Conservation (phyloP, 306 rosid species). For the Lagenaria siceraria region DNA sequence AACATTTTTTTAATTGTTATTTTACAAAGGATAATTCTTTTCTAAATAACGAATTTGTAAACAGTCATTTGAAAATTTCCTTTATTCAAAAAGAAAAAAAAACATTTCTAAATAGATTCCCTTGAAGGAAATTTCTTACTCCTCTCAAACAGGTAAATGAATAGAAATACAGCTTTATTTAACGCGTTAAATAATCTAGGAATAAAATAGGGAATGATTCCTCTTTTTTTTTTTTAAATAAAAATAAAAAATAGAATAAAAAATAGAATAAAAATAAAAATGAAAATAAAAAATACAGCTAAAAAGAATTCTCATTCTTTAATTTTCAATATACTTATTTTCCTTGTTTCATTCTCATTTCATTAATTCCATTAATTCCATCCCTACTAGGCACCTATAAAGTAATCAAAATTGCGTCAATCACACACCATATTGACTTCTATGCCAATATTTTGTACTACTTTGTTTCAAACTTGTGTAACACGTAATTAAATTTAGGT, state of each 20-base stretch:
- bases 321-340: background rate
- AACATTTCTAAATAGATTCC: background rate
- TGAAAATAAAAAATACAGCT: background rate
- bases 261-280: background rate
- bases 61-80: too few species aligned
- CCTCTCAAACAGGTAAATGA: too few species aligned
- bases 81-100: too few species aligned
- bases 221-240: too few species aligned
- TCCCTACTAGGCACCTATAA: background rate
- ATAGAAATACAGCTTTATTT: too few species aligned
- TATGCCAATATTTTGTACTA: background rate
- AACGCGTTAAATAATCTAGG: too few species aligned
- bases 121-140: background rate
- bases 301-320: background rate
- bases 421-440: background rate
- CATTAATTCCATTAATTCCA: background rate
- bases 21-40: too few species aligned
- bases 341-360: background rate
- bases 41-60: too few species aligned
- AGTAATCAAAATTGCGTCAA: background rate
- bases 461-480: background rate
- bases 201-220: too few species aligned
- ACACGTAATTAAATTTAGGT: background rate
- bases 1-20: too few species aligned
- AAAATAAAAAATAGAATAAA: background rate